Evolutionary conservation across 768 basidiomycete genomes (phyloP).

Genomic region (Serendipita sp.): DNA sequence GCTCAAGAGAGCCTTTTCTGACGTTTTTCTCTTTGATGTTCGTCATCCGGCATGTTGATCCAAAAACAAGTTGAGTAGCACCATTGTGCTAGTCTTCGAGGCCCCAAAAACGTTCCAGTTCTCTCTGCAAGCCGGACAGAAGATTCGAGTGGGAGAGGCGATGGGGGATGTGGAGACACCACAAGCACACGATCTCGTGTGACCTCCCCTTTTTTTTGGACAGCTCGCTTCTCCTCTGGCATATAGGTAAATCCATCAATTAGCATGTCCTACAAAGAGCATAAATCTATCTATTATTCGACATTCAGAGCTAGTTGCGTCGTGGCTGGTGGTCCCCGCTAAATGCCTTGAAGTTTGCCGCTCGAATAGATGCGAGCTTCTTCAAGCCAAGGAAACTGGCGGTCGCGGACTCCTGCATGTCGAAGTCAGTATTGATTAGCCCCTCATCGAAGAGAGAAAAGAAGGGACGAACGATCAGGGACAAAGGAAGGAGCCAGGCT

Average conservation of each 20-base stretch:
- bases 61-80: constrained; percentile 85
- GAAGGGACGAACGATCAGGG: neutral
- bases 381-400: neutral
- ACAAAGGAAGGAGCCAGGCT: neutral
- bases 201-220: neutral
- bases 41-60: too few species aligned
- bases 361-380: neutral
- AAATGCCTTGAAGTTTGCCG: neutral
- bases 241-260: too few species aligned
- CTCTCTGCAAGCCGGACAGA: constrained; percentile 56
- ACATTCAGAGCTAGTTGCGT: too few species aligned
- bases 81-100: constrained; percentile 96
- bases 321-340: too few species aligned
- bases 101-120: constrained; percentile 78
- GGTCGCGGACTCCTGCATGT: neutral
- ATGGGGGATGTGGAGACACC: constrained; percentile 42
- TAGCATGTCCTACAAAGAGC: too few species aligned
- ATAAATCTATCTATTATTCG: too few species aligned
- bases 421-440: neutral
- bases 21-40: too few species aligned
- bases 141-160: constrained; percentile 72
- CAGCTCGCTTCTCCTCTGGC: too few species aligned
- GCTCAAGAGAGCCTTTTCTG: too few species aligned
- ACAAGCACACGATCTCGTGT: neutral
- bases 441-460: neutral